Evolutionary conservation across 805 yeast species (phyloP).

Genomic region (Yarrowia sp.): DNA sequence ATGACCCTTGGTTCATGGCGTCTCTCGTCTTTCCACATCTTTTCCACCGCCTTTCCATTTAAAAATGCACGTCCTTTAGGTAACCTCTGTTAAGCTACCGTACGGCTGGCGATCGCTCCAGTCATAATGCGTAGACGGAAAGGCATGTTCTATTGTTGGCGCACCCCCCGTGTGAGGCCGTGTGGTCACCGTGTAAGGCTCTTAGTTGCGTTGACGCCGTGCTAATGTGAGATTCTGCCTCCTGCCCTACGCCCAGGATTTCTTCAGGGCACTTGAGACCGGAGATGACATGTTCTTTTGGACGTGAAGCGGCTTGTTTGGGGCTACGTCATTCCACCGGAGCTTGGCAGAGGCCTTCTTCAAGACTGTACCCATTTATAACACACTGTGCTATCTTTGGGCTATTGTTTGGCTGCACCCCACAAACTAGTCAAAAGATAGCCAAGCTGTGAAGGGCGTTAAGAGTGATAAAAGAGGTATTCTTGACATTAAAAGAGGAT

Average conservation of each 20-base stretch:
- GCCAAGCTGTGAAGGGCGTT: too few species aligned
- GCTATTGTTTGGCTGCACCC: slow-evolving; percentile 24
- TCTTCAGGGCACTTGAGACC: too few species aligned
- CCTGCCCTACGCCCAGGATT: too few species aligned
- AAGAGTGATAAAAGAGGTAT: too few species aligned
- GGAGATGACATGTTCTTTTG: neutral
- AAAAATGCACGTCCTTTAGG: slow-evolving; percentile 20
- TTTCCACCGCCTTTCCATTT: too few species aligned
- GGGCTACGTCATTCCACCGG: slow-evolving; percentile 7
- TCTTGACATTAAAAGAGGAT: too few species aligned
- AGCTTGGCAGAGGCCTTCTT: neutral
- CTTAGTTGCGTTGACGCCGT: neutral
- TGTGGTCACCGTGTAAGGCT: too few species aligned
- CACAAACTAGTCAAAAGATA: neutral
- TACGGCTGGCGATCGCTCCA: slow-evolving; percentile 38
- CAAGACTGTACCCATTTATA: slow-evolving; percentile 34
- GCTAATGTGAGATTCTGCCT: neutral
- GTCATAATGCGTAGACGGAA: slow-evolving; percentile 6
- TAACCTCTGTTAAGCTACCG: slow-evolving; percentile 21
- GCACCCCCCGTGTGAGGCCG: neutral
- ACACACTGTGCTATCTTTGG: slow-evolving; percentile 31
- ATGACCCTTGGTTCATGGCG: too few species aligned
- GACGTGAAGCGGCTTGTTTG: neutral
- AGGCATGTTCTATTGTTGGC: slow-evolving; percentile 27
- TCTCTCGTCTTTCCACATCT: too few species aligned